phyloP scores from a whole-genome alignment of 805 yeast genomes.

The Teunomyces pallodes region DNA sequence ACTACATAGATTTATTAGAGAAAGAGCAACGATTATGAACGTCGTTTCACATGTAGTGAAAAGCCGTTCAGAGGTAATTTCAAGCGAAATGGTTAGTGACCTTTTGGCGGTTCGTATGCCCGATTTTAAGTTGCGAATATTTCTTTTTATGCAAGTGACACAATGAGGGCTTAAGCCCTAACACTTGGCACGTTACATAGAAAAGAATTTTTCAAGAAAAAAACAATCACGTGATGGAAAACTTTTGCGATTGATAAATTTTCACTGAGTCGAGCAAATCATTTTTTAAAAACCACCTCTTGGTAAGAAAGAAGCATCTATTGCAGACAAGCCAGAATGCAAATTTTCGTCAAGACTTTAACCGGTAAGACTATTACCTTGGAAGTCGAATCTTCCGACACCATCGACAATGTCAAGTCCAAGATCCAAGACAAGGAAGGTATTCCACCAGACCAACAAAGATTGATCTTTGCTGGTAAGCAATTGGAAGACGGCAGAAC shows the following conservation, averaged over 20 bases:
- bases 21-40: no score
- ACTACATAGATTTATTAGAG: no score
- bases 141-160: background rate
- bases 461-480: slow-evolving; percentile 99
- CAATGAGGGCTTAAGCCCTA: background rate
- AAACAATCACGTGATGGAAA: background rate
- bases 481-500: slow-evolving; percentile 99
- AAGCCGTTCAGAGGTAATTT: no score
- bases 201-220: no score
- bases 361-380: slow-evolving; percentile 99
- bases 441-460: slow-evolving; percentile 99
- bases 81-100: no score
- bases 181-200: background rate
- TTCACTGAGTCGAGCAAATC: background rate
- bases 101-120: background rate
- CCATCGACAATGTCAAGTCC: slow-evolving; percentile 97
- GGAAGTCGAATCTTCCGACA: slow-evolving; percentile 98
- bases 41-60: no score
- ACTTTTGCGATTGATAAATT: background rate
- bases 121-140: background rate
- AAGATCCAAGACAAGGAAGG: slow-evolving; percentile 99
- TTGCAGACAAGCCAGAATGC: slow-evolving; percentile 58
- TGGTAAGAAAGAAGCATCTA: slow-evolving; percentile 50
- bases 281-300: slow-evolving; percentile 2
- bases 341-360: slow-evolving; percentile 98